Conservation (phyloP, 345 rosid genomes). For the Firmiana major region DNA sequence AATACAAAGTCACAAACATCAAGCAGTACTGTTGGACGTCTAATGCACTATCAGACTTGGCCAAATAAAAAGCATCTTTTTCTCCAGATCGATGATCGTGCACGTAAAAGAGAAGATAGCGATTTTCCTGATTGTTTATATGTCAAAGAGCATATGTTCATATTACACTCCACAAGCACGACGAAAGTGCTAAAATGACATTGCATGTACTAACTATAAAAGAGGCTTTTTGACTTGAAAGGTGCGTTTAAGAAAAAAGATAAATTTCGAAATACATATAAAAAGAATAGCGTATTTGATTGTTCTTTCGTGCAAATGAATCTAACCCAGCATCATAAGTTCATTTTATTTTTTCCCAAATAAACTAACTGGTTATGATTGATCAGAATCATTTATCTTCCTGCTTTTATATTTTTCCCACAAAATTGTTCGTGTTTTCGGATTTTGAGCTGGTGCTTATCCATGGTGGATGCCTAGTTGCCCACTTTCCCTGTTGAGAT, state of each 20-base stretch:
- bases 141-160: no score
- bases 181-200: no score
- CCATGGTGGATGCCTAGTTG: slow-evolving; percentile 1
- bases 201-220: neutral
- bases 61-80: no score
- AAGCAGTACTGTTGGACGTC: neutral
- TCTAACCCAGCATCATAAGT: neutral
- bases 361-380: neutral
- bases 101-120: neutral
- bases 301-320: neutral
- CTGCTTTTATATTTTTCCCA: neutral
- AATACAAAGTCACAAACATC: neutral
- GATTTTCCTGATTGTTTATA: neutral
- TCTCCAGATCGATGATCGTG: neutral
- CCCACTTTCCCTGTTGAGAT: neutral
- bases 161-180: no score
- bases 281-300: no score
- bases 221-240: neutral
- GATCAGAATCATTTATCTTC: neutral
- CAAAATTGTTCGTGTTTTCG: neutral
- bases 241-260: no score
- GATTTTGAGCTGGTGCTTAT: neutral
- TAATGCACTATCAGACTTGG: neutral
- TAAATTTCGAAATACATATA: no score
- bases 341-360: no score